Percentiles rank a stretch among this genome's conserved stretches.
Evolutionary conservation across 495 filamentous ascomycete genomes (phyloP).

Genomic region (Daldinia decipiens): DNA sequence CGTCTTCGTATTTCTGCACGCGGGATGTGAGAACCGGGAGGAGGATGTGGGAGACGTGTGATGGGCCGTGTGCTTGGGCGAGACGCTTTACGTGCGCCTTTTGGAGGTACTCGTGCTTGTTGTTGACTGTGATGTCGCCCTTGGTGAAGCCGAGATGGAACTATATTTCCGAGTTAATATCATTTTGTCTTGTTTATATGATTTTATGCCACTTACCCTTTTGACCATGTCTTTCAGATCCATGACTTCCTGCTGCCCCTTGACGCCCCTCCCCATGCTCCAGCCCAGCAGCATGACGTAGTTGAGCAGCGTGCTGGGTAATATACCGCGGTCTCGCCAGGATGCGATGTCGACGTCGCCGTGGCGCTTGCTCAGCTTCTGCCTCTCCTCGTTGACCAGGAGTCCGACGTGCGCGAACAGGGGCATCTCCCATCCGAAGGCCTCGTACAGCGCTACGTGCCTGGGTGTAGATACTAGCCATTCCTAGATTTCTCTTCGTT

Average conservation of each 20-base stretch:
- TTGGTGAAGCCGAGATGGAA: slow-evolving; percentile 87
- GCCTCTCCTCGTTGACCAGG: slow-evolving; percentile 74
- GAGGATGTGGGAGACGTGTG: slow-evolving; percentile 9
- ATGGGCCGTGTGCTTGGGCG: background rate
- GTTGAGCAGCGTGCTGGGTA: slow-evolving; percentile 81
- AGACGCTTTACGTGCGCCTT: slow-evolving; percentile 65
- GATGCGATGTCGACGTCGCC: slow-evolving; percentile 73
- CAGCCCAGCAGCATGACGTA: slow-evolving; percentile 89
- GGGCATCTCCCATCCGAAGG: slow-evolving; percentile 88
- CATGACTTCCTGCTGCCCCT: slow-evolving; percentile 68
- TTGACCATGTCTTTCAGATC: slow-evolving; percentile 72
- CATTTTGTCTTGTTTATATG: no score
- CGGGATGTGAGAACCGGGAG: slow-evolving; percentile 33
- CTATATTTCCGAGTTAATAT: slow-evolving; percentile 48
- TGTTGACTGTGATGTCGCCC: slow-evolving; percentile 86
- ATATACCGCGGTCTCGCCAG: slow-evolving; percentile 73
- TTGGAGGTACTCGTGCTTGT: slow-evolving; percentile 85
- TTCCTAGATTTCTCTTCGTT: slow-evolving; percentile 71
- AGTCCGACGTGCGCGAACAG: slow-evolving; percentile 89
- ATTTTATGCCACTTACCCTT: slow-evolving; percentile 66
- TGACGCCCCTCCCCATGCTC: slow-evolving; percentile 69
- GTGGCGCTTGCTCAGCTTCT: slow-evolving; percentile 92
- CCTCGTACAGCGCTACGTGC: slow-evolving; percentile 85
- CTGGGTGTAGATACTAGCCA: slow-evolving; percentile 95
- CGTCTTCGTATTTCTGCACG: slow-evolving; percentile 33